Evolutionary conservation across 1,139 yeast species (phyloP), one percentile per base, ranked within the genome.

Genomic region (Sporopachydermia cereana): DNA sequence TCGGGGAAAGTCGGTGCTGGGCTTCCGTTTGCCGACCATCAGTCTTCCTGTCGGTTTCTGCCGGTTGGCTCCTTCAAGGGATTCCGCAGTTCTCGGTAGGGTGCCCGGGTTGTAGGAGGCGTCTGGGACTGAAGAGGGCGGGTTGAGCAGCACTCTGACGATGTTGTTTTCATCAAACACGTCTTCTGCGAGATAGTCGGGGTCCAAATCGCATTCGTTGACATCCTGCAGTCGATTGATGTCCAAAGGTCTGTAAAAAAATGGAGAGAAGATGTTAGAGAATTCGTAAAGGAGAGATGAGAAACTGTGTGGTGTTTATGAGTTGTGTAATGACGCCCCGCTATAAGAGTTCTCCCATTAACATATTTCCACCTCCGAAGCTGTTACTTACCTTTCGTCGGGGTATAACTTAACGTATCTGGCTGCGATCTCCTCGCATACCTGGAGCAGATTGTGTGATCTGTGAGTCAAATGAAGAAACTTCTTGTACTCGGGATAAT

Each of bases 161-260:
- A 73, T 60, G 50, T 76, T 79, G 41, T 75, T 77, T 24, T 69
- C 64, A 27, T 64, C 69, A 54, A 84, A 80, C 4, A 82, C 78
- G 52, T 81, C 85, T 5, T 71, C 71, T 0, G 78, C 79, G 3
- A 60, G 50, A 53, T 77, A 84, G 48, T 83, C 94, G 0, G 88
- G 86, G 58, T 84, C 94, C 51, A 84, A 63, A 57, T 84, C 94
- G 54, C 88, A 82, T 49, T 70, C 69, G 48, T 76, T 72, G 25
- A 62, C 60, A 57, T 84, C 89, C 56, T 83, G 91, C 7, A 83
- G 61, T 44, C 75, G 72, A 21, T 70, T 63, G 34, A 84, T 74
- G 3, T 65, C 66, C 16, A 82, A 57, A 0, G 71, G 68, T 17
- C 43, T 34, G 4, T 44, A 45, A 25, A n/a, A n/a, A n/a, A n/a